Conservation (phyloP, 139 green algal genomes). For the Pleodorina starrii region DNA sequence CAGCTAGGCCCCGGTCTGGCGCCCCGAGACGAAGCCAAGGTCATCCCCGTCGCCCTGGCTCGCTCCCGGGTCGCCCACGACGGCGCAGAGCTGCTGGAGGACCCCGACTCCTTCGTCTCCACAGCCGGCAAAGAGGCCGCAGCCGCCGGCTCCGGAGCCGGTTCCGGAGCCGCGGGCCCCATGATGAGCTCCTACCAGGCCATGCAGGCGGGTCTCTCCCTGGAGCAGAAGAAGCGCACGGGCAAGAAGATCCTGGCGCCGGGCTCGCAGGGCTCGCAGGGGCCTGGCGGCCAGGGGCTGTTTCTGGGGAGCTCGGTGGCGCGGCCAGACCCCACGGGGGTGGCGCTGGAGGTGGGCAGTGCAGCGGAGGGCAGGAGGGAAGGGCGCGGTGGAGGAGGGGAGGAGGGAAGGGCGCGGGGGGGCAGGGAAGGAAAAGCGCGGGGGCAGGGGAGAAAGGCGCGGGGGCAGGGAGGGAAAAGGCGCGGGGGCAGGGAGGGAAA, state of each 20-base stretch:
- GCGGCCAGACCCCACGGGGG: background rate
- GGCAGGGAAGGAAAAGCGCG: too few species aligned
- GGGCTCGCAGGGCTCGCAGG: too few species aligned
- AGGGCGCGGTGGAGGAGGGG: too few species aligned
- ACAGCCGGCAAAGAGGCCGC: background rate
- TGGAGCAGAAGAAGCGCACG: constrained; percentile 20
- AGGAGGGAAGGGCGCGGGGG: too few species aligned
- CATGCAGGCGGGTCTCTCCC: background rate
- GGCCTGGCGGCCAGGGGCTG: background rate
- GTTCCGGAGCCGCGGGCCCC: too few species aligned
- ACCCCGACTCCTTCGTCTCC: constrained; percentile 12
- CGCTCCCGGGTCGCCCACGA: constrained; percentile 21
- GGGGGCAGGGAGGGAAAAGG: too few species aligned
- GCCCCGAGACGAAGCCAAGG: background rate
- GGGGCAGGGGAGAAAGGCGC: too few species aligned
- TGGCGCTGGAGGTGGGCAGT: background rate
- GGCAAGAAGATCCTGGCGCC: constrained; percentile 9
- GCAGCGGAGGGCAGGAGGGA: too few species aligned
- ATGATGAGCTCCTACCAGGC: constrained; percentile 44
- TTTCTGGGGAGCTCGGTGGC: background rate
- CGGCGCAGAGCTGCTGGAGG: constrained; percentile 4
- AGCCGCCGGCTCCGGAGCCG: too few species aligned
- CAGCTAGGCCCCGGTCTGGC: constrained; percentile 7
- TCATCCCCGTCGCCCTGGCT: background rate
- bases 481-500: too few species aligned